Evolutionary conservation across 176 grass and related monocot species (phyloP), one percentile per base, ranked within the genome.

Genomic region (Bolboschoenus planiculmis): DNA sequence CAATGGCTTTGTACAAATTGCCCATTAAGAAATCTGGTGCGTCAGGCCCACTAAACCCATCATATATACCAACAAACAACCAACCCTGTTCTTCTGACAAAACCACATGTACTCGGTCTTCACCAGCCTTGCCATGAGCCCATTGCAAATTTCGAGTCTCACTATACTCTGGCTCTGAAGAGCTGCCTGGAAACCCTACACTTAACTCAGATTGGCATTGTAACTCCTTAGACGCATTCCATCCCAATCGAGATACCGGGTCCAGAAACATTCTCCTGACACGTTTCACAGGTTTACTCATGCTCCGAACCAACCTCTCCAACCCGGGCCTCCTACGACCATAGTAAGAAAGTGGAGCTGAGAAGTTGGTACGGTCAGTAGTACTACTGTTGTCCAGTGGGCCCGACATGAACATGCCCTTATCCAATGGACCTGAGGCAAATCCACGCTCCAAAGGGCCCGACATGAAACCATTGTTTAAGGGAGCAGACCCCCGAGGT

Each of bases 1-100:
- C 94, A 88, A 97, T 93, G 51, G 91, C 85, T 84, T 90, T 97
- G 83, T 97, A 93, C 81, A 97, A 90, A 73, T 97, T 93, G 81
- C 84, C 86, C 94, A 97, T 97, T 61, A 97, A 86, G 78, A 97
- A 97, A 63, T 97, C 94, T 21, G 94, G 94, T 31, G 83, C 94
- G 80, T 97, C 94, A 60, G 94, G 94, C n/a, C 94, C 94, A 54
- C 89, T 97, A 34, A 97, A 97, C 36, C 94, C 94, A 83, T 97
- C 94, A 88, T 97, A 97, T n/a, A 97, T 97, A 66, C 94, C 94
- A 85, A 97, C 86, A 85, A 93, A 97, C 23, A 97, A 43, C 94
- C 94, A 97, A 10, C 94, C 94, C 82, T 97, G 94, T 78, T 97
- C 94, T 90, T 97, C 94, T 2, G 94, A 97, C 5, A 97, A 85